Conservation (phyloP, 225 moss, liverwort and hornwort genomes). For the Straminergon stramineum region DNA sequence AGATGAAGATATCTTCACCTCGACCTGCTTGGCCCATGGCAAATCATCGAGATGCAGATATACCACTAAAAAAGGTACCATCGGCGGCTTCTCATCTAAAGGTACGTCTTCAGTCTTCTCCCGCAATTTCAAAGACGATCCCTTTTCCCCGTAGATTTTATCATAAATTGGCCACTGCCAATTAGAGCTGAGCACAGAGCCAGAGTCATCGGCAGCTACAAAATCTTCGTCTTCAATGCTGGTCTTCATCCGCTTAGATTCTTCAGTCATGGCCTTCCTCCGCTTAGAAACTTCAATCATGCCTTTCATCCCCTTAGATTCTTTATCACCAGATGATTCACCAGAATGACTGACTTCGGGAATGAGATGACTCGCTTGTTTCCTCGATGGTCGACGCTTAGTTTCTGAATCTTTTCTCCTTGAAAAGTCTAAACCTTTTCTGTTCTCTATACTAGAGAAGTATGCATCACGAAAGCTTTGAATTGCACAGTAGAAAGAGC, state of each 20-base stretch:
- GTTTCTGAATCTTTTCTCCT: background rate
- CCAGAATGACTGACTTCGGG: no score
- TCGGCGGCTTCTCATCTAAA: background rate
- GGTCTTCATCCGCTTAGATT: background rate
- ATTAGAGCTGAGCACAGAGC: background rate
- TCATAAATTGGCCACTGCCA: slow-evolving; percentile 15
- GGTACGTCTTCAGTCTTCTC: background rate
- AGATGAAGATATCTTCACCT: background rate
- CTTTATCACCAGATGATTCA: no score
- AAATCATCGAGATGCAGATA: background rate
- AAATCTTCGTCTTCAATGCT: background rate
- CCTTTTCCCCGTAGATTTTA: background rate
- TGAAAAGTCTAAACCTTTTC: background rate
- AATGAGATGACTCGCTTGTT: background rate
- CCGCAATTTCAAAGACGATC: background rate
- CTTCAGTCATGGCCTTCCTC: no score
- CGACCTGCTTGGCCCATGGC: background rate
- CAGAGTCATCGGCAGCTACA: background rate
- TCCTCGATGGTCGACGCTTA: background rate
- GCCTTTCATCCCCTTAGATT: no score
- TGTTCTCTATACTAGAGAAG: background rate
- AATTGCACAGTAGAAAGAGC: background rate
- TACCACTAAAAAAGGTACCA: background rate
- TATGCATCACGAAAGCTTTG: background rate
- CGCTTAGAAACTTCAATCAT: no score